Evolutionary conservation across 2,329 filamentous ascomycete species (phyloP), one percentile per base, ranked within the genome.

Genomic region (Arachnopeziza araneosa): DNA sequence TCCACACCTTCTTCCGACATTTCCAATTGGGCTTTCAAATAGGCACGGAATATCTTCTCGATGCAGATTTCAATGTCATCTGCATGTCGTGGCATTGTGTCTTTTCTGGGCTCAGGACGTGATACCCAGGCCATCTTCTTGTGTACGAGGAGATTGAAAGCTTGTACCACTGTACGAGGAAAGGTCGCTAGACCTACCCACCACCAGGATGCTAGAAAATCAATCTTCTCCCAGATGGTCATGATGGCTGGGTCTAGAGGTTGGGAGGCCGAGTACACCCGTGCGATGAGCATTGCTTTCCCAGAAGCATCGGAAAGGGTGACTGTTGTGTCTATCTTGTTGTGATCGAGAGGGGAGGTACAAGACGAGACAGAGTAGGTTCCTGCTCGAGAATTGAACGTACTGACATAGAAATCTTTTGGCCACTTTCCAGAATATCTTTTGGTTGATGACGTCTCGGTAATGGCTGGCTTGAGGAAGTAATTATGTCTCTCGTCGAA

Each of bases 391-490:
- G 81, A 83, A 70, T 89, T 92, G 77, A 92, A 92, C 0, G 87
- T 86, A 1, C 87, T 91, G 21, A 91, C 86, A 68, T 91, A 88
- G 64, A 92, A 90, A 64, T 90, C 87, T 66, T 93, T 92, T 6
- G 75, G 72, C 83, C 85, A 89, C 0, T 75, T 74, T 22, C 80
- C 76, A 19, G 74, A 79, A 68, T 86, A 80, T 4, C 71, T 65
- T 19, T 58, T 49, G 17, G 54, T 32, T 22, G 61, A 63, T n/a
- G 26, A 52, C 17, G 26, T 24, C 9, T 26, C 24, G 48, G 56
- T 64, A 50, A 72, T 67, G 30, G 73, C 73, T n/a, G 75, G 73
- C 24, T 79, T 77, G 14, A 89, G 74, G 44, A 86, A 77, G 67
- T 90, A 90, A 72, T 87, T 81, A 10, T 86, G 81, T 55, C 86